Evolutionary conservation across 257 asterid genomes (phyloP).

Genomic region (Echium plantagineum): DNA sequence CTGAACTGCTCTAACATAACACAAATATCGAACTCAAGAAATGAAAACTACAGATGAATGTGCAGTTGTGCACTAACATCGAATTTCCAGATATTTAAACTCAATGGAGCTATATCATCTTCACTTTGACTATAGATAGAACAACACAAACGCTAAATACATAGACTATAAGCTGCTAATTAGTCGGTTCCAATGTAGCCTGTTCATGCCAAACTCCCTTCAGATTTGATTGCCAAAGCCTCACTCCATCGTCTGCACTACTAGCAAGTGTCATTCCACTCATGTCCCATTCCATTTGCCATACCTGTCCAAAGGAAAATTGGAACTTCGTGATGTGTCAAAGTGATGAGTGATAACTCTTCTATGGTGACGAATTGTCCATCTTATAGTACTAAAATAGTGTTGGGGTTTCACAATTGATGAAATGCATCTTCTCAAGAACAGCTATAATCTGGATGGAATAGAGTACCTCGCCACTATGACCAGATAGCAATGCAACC

Average conservation of each 20-base stretch:
- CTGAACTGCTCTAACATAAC: neutral
- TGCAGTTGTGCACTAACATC: neutral
- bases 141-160: neutral
- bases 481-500: slow-evolving; percentile 56
- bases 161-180: slow-evolving; percentile 7
- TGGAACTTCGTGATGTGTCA: neutral
- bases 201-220: slow-evolving; percentile 75
- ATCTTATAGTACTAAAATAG: too few species aligned
- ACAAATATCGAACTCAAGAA: too few species aligned
- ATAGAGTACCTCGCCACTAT: slow-evolving; percentile 54
- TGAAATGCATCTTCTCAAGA: neutral
- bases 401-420: too few species aligned
- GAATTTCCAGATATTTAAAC: neutral
- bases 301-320: slow-evolving; percentile 33
- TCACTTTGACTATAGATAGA: too few species aligned
- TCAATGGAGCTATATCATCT: neutral
- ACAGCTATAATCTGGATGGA: neutral
- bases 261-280: slow-evolving; percentile 94
- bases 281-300: slow-evolving; percentile 97
- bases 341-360: too few species aligned
- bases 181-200: slow-evolving; percentile 47
- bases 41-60: neutral
- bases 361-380: too few species aligned
- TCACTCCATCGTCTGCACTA: slow-evolving; percentile 65
- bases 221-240: slow-evolving; percentile 80